Base-by-base conservation (phyloP, 2,329 filamentous ascomycete species). In the Trichoderma sp. region DNA sequence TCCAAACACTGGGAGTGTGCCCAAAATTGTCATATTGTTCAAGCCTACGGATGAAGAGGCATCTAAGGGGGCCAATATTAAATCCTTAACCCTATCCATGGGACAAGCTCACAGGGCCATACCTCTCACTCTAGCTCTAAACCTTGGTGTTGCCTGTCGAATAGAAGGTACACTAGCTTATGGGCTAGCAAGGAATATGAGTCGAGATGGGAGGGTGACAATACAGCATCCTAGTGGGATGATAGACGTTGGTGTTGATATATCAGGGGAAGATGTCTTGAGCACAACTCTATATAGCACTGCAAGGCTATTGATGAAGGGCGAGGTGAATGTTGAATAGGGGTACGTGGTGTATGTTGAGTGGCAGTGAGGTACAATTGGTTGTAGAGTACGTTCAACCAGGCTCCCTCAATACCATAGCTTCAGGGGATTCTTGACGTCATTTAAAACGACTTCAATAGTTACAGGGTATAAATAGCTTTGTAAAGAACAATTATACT, bases 211-310 rank as follows among this genome's bases (percentile, higher is more conserved):
- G 8, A 30, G 3, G n/a, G 36, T 64, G 26, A 21, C 26, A 3
- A 64, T 64, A 64, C 36, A 47, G 18, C 61, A 64, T 64, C 61
- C 61, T 21, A 64, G 61, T 30, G 61, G 61, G 36, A 32, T 21
- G 12, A 64, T 64, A 32, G 39, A 47, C 18, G 24, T 64, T 64
- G 61, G 61, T 30, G 36, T 64, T 14, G 61, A 64, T 32, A 62
- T 62, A 47, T 9, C 36, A 30, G 61, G 61, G 26, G 61, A 64
- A 47, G 61, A 64, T 26, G 3, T 64, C 9, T n/a, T 64, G 15
- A 64, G 36, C 30, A 36, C 61, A 21, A 47, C 61, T 3, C 11
- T 64, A 0, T 64, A 21, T 18, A 64, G 36, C 12, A 64, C 61
- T 11, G 61, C 61, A 43, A 43, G 39, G 39, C 18, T 43, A n/a